Base-by-base conservation (phyloP, 2,329 filamentous ascomycete species). In the Alternaria triticimaculans region DNA sequence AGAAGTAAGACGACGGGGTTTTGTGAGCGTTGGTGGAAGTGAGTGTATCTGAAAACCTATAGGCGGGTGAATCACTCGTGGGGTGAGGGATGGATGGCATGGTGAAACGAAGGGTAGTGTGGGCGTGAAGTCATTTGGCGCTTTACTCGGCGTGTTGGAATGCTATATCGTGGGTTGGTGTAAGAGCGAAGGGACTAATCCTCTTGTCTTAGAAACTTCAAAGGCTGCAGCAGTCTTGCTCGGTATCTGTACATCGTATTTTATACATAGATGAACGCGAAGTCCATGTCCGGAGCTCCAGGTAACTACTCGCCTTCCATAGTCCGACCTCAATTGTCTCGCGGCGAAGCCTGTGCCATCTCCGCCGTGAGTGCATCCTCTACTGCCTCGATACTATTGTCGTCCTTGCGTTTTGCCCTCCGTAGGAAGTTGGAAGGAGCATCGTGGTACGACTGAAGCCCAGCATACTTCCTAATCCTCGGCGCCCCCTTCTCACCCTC, bases 391-490 rank as follows among this genome's bases (percentile, higher is more conserved):
- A 37, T 12, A 9, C 14, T 21, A 20, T 37, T 37, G 8, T 33
- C 15, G 20, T 53, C 30, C 12, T 30, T 26, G 21, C 25, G 23
- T 28, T 37, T 50, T 10, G n/a, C 23, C 11, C 10, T 37, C 28
- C 25, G 49, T 53, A 53, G 4, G 6, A 41, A 12, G 5, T 15
- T 41, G 8, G 30, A 21, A 14, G 60, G 63, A 4, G 54, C 57
- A 12, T 53, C 28, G 6, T 57, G 49, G 23, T 45, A 4, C 4
- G 65, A 62, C 14, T 64, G 43, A 9, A 68, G 33, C 4, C 60
- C 51, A 15, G 63, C 51, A 53, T 68, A 68, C 43, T 66, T 64
- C 10, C 21, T 55, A 21, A 68, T 45, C 6, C 21, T 63, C 1
- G 57, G 44, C 6, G 50, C 46, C 5, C 37, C 44, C n/a, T 58